Base-by-base conservation (phyloP, 2,329 filamentous ascomycete genomes). In the Aureobasidium sp. region DNA sequence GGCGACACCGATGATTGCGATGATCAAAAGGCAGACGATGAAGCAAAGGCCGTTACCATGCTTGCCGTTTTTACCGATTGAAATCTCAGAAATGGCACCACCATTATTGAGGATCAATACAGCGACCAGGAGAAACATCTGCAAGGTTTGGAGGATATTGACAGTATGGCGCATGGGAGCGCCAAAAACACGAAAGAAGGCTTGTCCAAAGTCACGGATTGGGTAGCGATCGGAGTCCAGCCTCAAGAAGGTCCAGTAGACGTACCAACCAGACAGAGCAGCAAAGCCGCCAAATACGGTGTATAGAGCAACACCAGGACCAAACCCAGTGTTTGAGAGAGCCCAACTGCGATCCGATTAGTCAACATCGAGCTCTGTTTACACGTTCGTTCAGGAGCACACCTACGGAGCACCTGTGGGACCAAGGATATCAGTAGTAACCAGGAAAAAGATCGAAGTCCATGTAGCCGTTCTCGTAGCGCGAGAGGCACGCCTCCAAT, bases 101-200 rank as follows among this genome's bases (percentile, higher is more conserved):
- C 81, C 81, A 58, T 79, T 81, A 53, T 71, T 73, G 37, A 85
- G 76, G 48, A 83, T 77, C 44, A 83, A 73, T 40, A 82, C 74
- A 1, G 77, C 76, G 2, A 83, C 79, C 48, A 79, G 79, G 42
- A 83, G 74, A 11, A 85, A 67, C 33, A 76, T 66, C 63, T 73
- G 71, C 44, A 76, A 60, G 35, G 70, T 68, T 57, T 78, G 76
- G 45, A 76, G 66, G 19, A 73, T 49, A 63, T 77, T 76, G 52
- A 74, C 70, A 8, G 73, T 57, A 62, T 77, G 70, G 15, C 76
- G 72, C 22, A 72, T 72, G 60, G 65, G 68, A 2, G 67, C 61
- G 9, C 76, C 76, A 42, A 72, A 73, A 24, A 77, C 68, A 27
- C 76, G 69, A 65, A 74, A 77, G 0, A 71, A 74, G 12, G 77